Evolutionary conservation across 2,329 filamentous ascomycete genomes (phyloP), one percentile per base, ranked within the genome.

Genomic region (Apiospora sp.): DNA sequence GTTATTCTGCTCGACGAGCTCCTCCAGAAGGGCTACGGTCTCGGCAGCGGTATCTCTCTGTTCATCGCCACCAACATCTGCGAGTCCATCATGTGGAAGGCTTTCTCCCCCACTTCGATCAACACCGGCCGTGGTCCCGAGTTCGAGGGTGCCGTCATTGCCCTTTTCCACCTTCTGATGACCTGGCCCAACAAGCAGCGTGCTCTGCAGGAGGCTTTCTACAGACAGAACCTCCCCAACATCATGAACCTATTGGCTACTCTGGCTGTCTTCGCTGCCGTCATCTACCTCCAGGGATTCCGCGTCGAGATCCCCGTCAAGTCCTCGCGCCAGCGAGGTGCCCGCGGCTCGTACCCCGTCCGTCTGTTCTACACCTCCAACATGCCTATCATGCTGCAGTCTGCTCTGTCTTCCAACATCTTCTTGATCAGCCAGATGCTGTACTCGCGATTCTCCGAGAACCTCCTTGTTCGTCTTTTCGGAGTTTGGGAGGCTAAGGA

Each of bases 371-470:
- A 99, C 89, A 99, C 96, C 83, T 98, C 95, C 84, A 99, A 99
- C 93, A 99, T 99, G 97, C 96, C 96, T 82, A 99, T 99, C 87
- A 99, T 99, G 96, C 90, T 99, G 84, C 97, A 99, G 89, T 98
- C 96, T 68, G 96, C 96, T 79, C 91, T 99, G 78, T 98, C 94
- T 78, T 98, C 96, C 89, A 99, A 99, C 90, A 91, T 99, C 86
- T 99, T 99, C 92, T 89, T 99, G 76, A 95, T 99, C 87, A 96
- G 93, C 83, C 96, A 99, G 89, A 98, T 98, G 95, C 92, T 99
- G 78, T 98, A 97, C 92, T 97, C 94, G 75, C 95, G 96, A 84
- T 98, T 99, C 90, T 96, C 95, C 67, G 96, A 99, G 87, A 99
- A 99, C 90, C 92, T 99, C 75, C 91, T 99, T 73, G 96, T 99